Conservation (phyloP, 208 protist genomes). For the Leishmania martiniquensis region DNA sequence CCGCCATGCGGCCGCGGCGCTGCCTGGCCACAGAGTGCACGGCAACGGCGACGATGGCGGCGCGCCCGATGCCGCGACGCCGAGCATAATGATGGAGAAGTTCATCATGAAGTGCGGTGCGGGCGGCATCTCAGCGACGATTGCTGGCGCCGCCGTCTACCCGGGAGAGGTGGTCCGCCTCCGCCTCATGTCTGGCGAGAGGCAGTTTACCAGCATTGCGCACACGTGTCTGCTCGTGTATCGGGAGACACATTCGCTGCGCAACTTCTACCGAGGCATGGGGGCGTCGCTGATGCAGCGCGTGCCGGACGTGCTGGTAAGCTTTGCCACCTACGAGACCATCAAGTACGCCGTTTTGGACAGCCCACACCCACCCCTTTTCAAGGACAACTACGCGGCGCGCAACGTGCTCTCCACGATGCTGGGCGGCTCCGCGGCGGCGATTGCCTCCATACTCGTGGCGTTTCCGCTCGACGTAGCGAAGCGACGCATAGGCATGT, state of each 20-base stretch:
- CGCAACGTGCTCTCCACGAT: slow-evolving; percentile 67
- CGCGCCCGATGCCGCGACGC: not conserved
- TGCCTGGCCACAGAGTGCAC: not conserved
- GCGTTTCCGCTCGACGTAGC: slow-evolving; percentile 89
- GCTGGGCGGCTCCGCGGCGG: slow-evolving; percentile 63
- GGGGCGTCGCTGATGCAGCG: slow-evolving; percentile 83
- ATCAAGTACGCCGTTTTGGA: slow-evolving; percentile 83
- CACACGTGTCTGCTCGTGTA: slow-evolving; percentile 68
- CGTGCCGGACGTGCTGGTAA: slow-evolving; percentile 87
- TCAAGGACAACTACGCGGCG: slow-evolving; percentile 46
- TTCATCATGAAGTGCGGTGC: slow-evolving; percentile 90
- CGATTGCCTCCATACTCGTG: slow-evolving; percentile 72
- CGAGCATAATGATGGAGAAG: slow-evolving; percentile 38
- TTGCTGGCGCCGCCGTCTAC: slow-evolving; percentile 82
- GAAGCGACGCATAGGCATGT: slow-evolving; percentile 89
- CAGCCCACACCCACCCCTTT: slow-evolving; percentile 39
- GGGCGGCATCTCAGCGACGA: slow-evolving; percentile 80
- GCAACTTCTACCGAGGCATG: slow-evolving; percentile 90
- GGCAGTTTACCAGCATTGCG: slow-evolving; percentile 64
- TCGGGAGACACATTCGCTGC: slow-evolving; percentile 70
- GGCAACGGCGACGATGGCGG: slow-evolving; percentile 20
- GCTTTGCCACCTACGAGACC: slow-evolving; percentile 90
- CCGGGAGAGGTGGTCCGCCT: slow-evolving; percentile 90
- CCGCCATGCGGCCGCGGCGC: slow-evolving; percentile 5
- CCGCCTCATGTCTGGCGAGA: slow-evolving; percentile 87